Conservation (phyloP, 192 early-diverging fungal species). For the Coemansia sp. region DNA sequence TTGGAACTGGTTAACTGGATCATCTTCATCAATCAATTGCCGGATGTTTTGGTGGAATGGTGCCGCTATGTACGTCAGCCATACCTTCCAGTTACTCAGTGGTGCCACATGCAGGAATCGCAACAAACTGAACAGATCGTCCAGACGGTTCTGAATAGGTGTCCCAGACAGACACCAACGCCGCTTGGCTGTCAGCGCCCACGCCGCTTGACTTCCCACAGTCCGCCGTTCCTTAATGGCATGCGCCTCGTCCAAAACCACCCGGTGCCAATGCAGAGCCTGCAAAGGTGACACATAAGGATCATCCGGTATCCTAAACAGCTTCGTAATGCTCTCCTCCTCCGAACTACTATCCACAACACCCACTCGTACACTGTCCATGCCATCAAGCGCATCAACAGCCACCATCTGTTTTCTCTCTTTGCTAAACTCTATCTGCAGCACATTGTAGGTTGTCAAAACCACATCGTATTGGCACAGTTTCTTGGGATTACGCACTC, state of each 20-base stretch:
- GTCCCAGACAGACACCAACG: slow-evolving; percentile 96
- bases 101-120: slow-evolving; percentile 76
- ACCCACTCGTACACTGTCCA: not conserved
- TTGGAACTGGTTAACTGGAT: slow-evolving; percentile 1
- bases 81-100: slow-evolving; percentile 67
- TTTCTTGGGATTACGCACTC: slow-evolving; percentile 40
- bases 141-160: slow-evolving; percentile 79
- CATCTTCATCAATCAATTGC: slow-evolving; percentile 9
- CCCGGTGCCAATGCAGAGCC: slow-evolving; percentile 73
- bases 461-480: slow-evolving; percentile 66
- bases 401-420: slow-evolving; percentile 28
- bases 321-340: slow-evolving; percentile 24
- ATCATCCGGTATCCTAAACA: slow-evolving; percentile 27
- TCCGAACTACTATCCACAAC: slow-evolving; percentile 31
- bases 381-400: not conserved
- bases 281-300: slow-evolving; percentile 48
- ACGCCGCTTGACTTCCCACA: slow-evolving; percentile 68
- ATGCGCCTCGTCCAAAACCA: slow-evolving; percentile 95
- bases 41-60: slow-evolving; percentile 65
- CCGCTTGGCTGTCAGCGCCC: slow-evolving; percentile 59
- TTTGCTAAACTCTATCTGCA: slow-evolving; percentile 54
- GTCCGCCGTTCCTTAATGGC: slow-evolving; percentile 81
- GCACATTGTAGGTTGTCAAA: slow-evolving; percentile 67
- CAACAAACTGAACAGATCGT: slow-evolving; percentile 83
- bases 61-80: slow-evolving; percentile 69